Evolutionary conservation across 176 grass and related monocot species (phyloP).

Genomic region (Raddia guianensis): DNA sequence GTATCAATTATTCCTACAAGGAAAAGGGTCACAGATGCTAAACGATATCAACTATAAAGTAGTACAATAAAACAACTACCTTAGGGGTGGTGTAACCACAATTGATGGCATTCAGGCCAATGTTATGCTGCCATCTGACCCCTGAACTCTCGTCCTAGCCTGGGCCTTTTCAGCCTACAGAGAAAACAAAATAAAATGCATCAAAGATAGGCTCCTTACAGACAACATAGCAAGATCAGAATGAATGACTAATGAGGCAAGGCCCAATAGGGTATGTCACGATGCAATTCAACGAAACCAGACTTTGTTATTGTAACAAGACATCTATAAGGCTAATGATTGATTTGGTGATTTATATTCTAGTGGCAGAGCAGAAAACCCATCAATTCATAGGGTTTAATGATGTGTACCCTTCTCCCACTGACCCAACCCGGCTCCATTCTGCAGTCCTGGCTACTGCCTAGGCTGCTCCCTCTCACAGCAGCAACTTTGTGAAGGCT

Average conservation of each 20-base stretch:
- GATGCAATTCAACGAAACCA: conserved; percentile 11
- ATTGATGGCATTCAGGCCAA: conserved; percentile 11
- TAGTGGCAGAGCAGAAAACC: neutral
- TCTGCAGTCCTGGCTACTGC: neutral
- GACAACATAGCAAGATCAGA: neutral
- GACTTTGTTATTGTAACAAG: neutral
- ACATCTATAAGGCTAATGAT: neutral
- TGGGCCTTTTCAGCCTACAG: conserved; percentile 46
- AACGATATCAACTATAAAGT: conserved; percentile 3
- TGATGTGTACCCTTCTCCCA: neutral
- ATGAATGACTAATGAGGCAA: neutral
- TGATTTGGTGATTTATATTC: neutral
- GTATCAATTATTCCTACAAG: neutral
- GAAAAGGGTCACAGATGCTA: neutral
- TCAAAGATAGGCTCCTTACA: conserved; percentile 9
- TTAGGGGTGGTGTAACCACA: neutral
- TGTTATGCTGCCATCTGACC: conserved; percentile 33
- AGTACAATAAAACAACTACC: conserved; percentile 20
- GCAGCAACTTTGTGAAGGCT: neutral
- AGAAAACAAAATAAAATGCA: conserved; percentile 2
- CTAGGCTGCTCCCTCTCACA: neutral
- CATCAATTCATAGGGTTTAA: neutral
- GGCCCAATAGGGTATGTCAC: neutral
- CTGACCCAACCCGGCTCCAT: neutral
- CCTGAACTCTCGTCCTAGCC: conserved; percentile 51